A percentile compares a stretch with the other conserved stretches of the same genome.
Conservation (phyloP, 352 stramenopile genomes). For the Phytopythium helicoides region DNA sequence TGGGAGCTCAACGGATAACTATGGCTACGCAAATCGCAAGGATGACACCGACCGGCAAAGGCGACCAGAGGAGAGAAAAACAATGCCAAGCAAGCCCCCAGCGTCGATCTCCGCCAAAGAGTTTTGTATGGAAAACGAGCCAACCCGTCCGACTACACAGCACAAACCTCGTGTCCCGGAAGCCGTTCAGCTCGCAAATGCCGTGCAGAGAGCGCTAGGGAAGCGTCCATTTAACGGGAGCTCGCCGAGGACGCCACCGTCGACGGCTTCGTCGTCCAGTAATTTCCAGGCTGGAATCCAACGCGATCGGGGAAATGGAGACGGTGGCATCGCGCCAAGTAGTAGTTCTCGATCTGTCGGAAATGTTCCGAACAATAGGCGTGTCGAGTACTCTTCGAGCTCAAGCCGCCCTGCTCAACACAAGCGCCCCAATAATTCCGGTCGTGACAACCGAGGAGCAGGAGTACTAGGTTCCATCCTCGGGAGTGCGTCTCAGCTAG, state of each 20-base stretch:
- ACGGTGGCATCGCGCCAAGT: neutral
- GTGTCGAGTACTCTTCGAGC: constrained; percentile 1
- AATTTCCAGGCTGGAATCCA: neutral
- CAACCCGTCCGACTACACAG: constrained; percentile 6
- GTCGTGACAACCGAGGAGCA: constrained; percentile 14
- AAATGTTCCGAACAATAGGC: neutral
- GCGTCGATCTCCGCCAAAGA: constrained; percentile 55
- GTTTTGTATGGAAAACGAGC: constrained; percentile 53
- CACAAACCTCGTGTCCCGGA: neutral
- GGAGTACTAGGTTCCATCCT: constrained; percentile 66
- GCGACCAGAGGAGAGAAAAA: constrained; percentile 7
- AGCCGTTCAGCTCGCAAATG: no score
- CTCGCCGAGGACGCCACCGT: neutral
- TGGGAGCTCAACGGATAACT: constrained; percentile 8
- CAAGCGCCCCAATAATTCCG: constrained; percentile 6
- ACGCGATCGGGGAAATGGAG: constrained; percentile 7
- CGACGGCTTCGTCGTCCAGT: no score
- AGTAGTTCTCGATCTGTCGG: neutral
- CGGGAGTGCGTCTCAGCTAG: constrained; percentile 57
- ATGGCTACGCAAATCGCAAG: neutral
- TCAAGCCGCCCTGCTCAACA: neutral
- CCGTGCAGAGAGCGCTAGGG: constrained; percentile 1
- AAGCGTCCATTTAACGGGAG: constrained; percentile 1
- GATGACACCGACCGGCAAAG: constrained; percentile 8
- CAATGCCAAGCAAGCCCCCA: constrained; percentile 6